Conservation (phyloP, 2,329 filamentous ascomycete species). For the Aureobasidium subglaciale region DNA sequence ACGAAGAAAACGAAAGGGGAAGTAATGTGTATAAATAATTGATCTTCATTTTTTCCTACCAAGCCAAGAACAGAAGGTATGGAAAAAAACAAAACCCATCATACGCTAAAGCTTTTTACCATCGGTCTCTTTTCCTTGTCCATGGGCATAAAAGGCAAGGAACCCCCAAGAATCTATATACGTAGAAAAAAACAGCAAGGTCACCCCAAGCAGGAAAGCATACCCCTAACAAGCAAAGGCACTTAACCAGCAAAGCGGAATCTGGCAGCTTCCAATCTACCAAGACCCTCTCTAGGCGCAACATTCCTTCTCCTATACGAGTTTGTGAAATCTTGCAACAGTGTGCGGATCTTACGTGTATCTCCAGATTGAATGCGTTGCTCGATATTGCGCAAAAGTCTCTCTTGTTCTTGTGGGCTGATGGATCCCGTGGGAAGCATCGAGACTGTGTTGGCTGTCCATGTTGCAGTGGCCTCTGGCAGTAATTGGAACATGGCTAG, state of each 20-base stretch:
- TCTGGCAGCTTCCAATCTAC: conserved; percentile 74
- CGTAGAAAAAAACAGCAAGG: not conserved
- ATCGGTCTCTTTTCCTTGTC: too few relatives aligned
- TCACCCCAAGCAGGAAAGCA: too few relatives aligned
- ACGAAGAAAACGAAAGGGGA: too few relatives aligned
- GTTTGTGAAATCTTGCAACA: conserved; percentile 95
- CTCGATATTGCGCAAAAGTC: conserved; percentile 71
- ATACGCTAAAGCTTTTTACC: too few relatives aligned
- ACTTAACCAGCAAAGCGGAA: conserved; percentile 61
- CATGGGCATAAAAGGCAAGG: too few relatives aligned
- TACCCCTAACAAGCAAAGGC: not conserved
- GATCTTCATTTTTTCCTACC: too few relatives aligned
- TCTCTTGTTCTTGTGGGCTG: conserved; percentile 69
- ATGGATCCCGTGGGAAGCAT: conserved; percentile 79
- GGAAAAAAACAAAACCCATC: too few relatives aligned
- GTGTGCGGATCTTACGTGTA: conserved; percentile 70
- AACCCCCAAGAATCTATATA: not conserved
- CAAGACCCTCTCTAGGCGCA: conserved; percentile 85
- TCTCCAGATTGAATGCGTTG: conserved; percentile 62
- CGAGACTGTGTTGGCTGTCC: conserved; percentile 77
- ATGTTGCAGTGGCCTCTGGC: conserved; percentile 68
- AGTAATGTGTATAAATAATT: too few relatives aligned
- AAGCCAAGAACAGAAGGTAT: too few relatives aligned
- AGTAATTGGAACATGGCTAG: conserved; percentile 82
- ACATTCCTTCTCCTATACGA: conserved; percentile 89